A percentile compares a stretch with the other conserved stretches of the same genome.
Evolutionary conservation across 139 green algal genomes (phyloP).

Genomic region (Chlamydomonas sphaeroides): DNA sequence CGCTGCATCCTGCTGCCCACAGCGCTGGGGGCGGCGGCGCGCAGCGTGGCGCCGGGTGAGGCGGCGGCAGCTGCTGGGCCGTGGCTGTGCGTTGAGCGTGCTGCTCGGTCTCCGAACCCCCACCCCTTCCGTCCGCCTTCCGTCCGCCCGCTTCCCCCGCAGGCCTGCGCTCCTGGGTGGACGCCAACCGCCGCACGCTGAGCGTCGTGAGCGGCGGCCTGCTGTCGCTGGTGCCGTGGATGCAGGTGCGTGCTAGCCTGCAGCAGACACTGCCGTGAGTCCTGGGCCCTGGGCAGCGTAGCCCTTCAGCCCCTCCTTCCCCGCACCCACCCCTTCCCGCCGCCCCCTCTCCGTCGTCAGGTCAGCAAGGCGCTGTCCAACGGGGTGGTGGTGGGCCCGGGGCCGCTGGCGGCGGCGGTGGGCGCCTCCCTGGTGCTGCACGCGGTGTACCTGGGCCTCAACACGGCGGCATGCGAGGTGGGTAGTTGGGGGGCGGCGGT

Average conservation of each 20-base stretch:
- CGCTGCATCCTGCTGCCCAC: slow-evolving; percentile 70
- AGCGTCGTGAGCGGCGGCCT: slow-evolving; percentile 46
- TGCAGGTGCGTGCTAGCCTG: slow-evolving; percentile 64
- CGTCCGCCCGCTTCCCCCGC: no score
- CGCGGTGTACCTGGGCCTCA: slow-evolving; percentile 50
- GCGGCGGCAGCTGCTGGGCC: no score
- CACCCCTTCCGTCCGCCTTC: no score
- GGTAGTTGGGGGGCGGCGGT: no score
- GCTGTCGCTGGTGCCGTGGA: slow-evolving; percentile 80
- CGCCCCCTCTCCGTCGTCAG: slow-evolving; percentile 14
- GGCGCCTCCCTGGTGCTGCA: slow-evolving; percentile 49
- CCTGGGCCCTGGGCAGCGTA: no score
- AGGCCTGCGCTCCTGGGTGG: slow-evolving; percentile 10
- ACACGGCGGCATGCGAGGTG: slow-evolving; percentile 32
- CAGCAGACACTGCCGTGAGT: neutral
- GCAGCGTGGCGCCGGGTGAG: slow-evolving; percentile 55
- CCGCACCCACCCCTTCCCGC: neutral
- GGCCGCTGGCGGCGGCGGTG: slow-evolving; percentile 32
- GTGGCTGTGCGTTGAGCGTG: no score
- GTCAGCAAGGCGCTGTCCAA: slow-evolving; percentile 49
- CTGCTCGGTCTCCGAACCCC: no score
- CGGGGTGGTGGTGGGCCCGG: slow-evolving; percentile 20
- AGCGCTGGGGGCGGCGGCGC: slow-evolving; percentile 56
- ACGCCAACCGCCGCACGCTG: slow-evolving; percentile 6
- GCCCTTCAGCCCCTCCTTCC: neutral